Evolutionary conservation across 345 rosid species (phyloP).

Genomic region (Citrus mangshanensis): DNA sequence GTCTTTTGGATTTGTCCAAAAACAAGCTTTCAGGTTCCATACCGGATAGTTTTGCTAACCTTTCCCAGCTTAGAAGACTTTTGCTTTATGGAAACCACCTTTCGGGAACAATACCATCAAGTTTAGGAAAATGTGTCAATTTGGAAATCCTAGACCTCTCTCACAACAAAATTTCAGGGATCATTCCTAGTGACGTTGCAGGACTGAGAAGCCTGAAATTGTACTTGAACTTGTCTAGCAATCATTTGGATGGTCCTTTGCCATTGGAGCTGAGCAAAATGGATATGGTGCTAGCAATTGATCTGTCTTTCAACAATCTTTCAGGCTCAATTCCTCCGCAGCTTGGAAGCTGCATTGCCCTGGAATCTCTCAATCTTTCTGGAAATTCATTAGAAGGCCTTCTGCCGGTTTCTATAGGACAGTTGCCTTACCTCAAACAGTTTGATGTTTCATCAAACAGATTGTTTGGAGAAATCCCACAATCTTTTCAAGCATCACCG

Average conservation of each 20-base stretch:
- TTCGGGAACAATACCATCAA: conserved; percentile 68
- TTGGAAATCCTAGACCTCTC: conserved; percentile 88
- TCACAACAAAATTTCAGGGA: conserved; percentile 60
- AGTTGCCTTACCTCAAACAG: conserved; percentile 61
- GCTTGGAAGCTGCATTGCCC: conserved; percentile 84
- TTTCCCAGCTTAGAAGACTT: conserved; percentile 71
- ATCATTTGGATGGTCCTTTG: conserved; percentile 56
- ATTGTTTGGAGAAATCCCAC: conserved; percentile 60
- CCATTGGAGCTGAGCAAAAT: conserved; percentile 87
- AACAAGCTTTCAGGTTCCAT: conserved; percentile 80
- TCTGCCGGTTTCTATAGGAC: conserved; percentile 66
- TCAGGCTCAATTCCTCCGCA: conserved; percentile 68
- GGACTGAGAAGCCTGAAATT: conserved; percentile 73
- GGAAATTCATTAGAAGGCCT: conserved; percentile 52
- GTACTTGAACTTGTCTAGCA: conserved; percentile 80
- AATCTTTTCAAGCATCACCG: conserved; percentile 51
- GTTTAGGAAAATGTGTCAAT: conserved; percentile 68
- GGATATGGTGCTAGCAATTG: conserved; percentile 94
- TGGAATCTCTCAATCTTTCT: conserved; percentile 78
- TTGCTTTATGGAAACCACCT: conserved; percentile 56
- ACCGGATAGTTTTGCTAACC: conserved; percentile 76
- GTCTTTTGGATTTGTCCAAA: conserved; percentile 77
- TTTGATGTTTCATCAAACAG: conserved; percentile 70
- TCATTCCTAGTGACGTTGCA: conserved; percentile 64
- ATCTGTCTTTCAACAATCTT: conserved; percentile 73